Percentiles rank a stretch among this genome's conserved stretches.
These are phyloP conservation scores for Moesziomyces parantarcticus DNA, from an alignment of 1,284 basidiomycete genomes.

Conservation along the genomic window DNA sequence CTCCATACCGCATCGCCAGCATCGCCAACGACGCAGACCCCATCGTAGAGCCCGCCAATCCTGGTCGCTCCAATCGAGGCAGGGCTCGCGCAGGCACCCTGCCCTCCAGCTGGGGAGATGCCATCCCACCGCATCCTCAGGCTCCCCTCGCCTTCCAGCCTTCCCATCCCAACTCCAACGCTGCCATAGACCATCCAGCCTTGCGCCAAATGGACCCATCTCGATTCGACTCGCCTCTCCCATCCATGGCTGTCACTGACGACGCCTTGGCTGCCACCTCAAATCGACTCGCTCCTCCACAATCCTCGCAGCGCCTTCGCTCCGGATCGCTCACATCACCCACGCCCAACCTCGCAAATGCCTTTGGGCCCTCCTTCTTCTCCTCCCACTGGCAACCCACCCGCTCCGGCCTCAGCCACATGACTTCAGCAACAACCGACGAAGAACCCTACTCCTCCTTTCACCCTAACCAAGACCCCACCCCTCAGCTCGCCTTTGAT, in stretches of 20 bases:
- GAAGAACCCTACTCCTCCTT: slow-evolving; percentile 11
- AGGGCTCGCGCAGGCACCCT: slow-evolving; percentile 57
- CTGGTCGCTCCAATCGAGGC: slow-evolving; percentile 25
- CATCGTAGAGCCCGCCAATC: slow-evolving; percentile 24
- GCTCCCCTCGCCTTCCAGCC: not conserved
- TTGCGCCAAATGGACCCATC: slow-evolving; percentile 3
- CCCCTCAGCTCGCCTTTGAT: slow-evolving; percentile 33
- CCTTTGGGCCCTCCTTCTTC: slow-evolving; percentile 56
- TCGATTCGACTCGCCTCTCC: slow-evolving; percentile 3
- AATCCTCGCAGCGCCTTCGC: slow-evolving; percentile 29
- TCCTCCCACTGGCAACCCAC: slow-evolving; percentile 52
- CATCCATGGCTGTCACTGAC: not conserved
- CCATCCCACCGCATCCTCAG: slow-evolving; percentile 9
- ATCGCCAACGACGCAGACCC: slow-evolving; percentile 49
- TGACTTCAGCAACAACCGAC: slow-evolving; percentile 28
- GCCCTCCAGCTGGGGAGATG: slow-evolving; percentile 54
- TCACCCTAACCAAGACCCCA: slow-evolving; percentile 5
- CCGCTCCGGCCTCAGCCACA: slow-evolving; percentile 44
- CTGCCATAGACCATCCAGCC: not conserved
- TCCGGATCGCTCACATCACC: slow-evolving; percentile 51
- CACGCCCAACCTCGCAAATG: slow-evolving; percentile 38
- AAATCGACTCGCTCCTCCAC: not conserved
- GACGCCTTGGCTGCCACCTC: not conserved
- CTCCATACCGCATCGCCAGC: slow-evolving; percentile 32
- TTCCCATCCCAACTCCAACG: not conserved